Evolutionary conservation across 2,329 filamentous ascomycete genomes (phyloP), one percentile per base, ranked within the genome.

Genomic region (Phymatotrichopsis omnivora): DNA sequence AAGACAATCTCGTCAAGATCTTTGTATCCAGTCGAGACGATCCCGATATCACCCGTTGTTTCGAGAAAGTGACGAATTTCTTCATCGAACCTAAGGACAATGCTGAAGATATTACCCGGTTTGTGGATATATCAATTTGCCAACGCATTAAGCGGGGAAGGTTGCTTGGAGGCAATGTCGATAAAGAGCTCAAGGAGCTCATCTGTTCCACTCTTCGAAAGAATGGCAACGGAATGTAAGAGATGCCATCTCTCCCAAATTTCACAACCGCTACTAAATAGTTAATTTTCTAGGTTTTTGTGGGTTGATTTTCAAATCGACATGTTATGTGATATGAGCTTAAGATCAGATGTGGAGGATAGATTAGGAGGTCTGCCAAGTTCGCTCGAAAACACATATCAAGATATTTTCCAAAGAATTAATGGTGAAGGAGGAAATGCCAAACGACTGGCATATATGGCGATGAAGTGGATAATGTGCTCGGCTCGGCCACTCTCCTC

Each of bases 1-100:
- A 59, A 7, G 36, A 47, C 2, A 57, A 53, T 2, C 56, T 58
- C 1, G 47, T 65, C 3, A 63, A 61, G 23, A 42, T 66, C 7
- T 64, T 64, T 32, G 59, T 64, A 33, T 62, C 62, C 14, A 30
- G 40, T 11, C 16, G 48, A 36, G 36, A 52, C 22, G 23, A 35
- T 31, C 14, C 23, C 4, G 17, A 48, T 44, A 34, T 38, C 19
- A 20, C 36, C 8, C n/a, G 8, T 4, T 34, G 34, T 4, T 30
- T 37, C 33, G 38, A 20, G 12, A 35, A 20, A 7, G 28, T 47
- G 19, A 43, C 32, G 2, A 47, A 37, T 19, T 29, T 45, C 19
- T 37, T 25, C 4, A 41, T 50, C 3, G 16, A 38, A 38, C 28
- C 47, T 7, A 24, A 29, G 7, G 47, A 42, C 17, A 39, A 39